These are phyloP conservation scores for Teratosphaeria epicoccoides DNA, from an alignment of 2,329 filamentous ascomycete genomes.

Conservation along the genomic window DNA sequence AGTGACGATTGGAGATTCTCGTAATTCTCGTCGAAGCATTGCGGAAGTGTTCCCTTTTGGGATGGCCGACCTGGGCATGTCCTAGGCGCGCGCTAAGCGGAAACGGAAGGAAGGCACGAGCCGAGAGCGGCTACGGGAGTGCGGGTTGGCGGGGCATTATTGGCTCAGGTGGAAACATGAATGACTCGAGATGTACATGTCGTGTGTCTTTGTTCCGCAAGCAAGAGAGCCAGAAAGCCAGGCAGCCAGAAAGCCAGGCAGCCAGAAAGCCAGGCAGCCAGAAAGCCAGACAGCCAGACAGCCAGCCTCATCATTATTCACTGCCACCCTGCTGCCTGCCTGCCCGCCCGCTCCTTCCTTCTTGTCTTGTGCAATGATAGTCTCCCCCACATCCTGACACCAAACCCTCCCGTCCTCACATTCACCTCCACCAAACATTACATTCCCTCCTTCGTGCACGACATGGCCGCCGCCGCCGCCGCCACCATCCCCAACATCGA, in stretches of 20 bases:
- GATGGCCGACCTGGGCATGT: neutral
- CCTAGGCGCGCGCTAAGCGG: neutral
- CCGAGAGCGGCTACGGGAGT: no score
- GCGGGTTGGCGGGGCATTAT: neutral
- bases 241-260: no score
- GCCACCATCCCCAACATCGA: conserved; percentile 19
- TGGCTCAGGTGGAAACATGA: no score
- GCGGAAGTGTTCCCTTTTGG: neutral
- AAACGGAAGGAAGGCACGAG: neutral
- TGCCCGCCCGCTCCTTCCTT: neutral
- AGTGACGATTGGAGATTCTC: no score
- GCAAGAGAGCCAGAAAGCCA: no score
- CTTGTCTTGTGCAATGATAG: neutral
- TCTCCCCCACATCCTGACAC: neutral
- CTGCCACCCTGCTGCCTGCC: neutral
- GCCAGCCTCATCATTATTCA: neutral
- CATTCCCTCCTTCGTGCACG: neutral
- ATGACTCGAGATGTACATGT: no score
- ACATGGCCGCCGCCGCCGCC: conserved; percentile 13
- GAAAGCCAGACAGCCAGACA: no score
- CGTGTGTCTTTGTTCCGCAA: neutral
- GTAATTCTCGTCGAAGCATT: neutral
- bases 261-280: no score
- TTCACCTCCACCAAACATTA: neutral
- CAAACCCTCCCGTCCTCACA: neutral